Conservation (phyloP, 2,329 filamentous ascomycete species). For the Aspergillus latus region DNA sequence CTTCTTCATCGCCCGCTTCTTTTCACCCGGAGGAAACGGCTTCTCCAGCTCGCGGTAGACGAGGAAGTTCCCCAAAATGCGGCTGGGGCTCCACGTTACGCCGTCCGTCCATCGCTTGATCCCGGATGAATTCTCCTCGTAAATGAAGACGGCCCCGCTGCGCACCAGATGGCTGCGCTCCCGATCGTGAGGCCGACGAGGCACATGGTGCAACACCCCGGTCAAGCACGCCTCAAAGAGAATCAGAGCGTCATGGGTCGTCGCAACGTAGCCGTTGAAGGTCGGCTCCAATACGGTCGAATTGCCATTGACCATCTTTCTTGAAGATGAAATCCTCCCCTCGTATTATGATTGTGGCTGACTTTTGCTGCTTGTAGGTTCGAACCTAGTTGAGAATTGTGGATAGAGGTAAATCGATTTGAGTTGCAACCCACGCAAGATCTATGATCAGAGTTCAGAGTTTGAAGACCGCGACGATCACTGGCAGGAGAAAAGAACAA, state of each 20-base stretch:
- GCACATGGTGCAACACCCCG: constrained; percentile 71
- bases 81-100: constrained; percentile 84
- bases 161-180: constrained; percentile 75
- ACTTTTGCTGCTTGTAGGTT: constrained; percentile 12
- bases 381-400: constrained; percentile 20
- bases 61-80: constrained; percentile 80
- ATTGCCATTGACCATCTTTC: constrained; percentile 44
- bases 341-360: constrained; percentile 4
- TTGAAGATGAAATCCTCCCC: background rate
- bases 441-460: constrained; percentile 15
- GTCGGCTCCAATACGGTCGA: constrained; percentile 60
- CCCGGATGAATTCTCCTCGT: constrained; percentile 84
- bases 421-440: constrained; percentile 22
- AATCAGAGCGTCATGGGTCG: constrained; percentile 72
- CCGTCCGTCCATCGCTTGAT: constrained; percentile 96
- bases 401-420: constrained; percentile 22
- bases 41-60: constrained; percentile 80
- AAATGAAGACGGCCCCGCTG: constrained; percentile 86
- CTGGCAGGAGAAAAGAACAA: background rate
- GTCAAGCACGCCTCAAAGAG: constrained; percentile 76
- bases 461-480: constrained; percentile 14
- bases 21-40: constrained; percentile 77
- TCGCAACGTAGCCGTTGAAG: constrained; percentile 66
- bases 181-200: constrained; percentile 80
- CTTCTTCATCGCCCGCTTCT: constrained; percentile 78